phyloP scores from a whole-genome alignment of 192 early-diverging fungal genomes.

The Physocladia obscura region DNA sequence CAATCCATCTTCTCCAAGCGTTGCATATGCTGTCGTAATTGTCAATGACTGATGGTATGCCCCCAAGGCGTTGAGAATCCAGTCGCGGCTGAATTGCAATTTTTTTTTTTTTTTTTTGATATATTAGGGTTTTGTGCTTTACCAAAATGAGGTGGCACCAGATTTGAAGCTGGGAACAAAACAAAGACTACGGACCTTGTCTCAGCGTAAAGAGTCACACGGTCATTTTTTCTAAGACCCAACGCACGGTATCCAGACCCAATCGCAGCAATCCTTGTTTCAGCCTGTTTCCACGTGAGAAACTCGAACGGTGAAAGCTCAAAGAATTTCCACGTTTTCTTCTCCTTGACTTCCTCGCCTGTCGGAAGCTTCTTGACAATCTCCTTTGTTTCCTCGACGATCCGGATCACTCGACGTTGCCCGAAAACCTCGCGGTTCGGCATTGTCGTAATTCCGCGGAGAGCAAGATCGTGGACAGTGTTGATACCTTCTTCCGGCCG shows the following conservation, averaged over 20 bases:
- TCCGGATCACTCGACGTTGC: conserved; percentile 59
- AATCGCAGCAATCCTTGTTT: not conserved
- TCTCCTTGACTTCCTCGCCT: conserved; percentile 60
- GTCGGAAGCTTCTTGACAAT: conserved; percentile 51
- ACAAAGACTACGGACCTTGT: conserved; percentile 22
- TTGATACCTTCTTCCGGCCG: not conserved
- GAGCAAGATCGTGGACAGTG: conserved; percentile 8
- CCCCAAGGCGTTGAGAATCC: conserved; percentile 62
- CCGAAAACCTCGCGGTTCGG: conserved; percentile 50
- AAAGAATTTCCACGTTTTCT: conserved; percentile 80
- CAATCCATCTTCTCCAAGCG: conserved; percentile 81
- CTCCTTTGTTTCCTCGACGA: conserved; percentile 73
- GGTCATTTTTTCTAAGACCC: conserved; percentile 33
- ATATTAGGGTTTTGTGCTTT: not conserved
- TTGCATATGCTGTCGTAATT: conserved; percentile 77
- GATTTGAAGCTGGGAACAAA: too few species aligned
- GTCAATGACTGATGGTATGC: conserved; percentile 66
- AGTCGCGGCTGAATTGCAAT: conserved; percentile 43
- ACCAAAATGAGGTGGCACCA: not conserved
- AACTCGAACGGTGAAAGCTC: conserved; percentile 74
- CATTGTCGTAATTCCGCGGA: not conserved
- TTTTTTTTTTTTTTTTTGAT: not conserved
- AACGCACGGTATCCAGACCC: not conserved
- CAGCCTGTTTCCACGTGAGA: conserved; percentile 69
- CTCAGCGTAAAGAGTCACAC: conserved; percentile 43